Base-by-base conservation (phyloP, 2,329 filamentous ascomycete genomes). In the Nemania bipapillata region DNA sequence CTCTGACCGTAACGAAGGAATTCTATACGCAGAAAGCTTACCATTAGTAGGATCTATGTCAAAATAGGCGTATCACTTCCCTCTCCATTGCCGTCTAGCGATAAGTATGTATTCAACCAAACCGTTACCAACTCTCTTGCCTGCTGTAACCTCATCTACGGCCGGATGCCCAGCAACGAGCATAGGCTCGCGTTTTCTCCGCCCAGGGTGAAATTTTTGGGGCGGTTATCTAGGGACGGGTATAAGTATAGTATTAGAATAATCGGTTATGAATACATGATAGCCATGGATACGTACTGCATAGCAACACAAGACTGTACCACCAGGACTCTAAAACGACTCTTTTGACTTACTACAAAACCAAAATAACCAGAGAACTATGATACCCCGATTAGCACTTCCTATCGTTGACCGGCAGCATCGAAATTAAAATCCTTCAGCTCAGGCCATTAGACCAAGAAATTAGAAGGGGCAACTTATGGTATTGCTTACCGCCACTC, bases 311-410 rank as follows among this genome's bases (percentile, higher is more conserved):
- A 74, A 22, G 70, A 59, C 59, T 64, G 71, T 11, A 75, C 61
- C 72, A 76, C 73, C 74, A 22, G 3, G 5, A 20, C 47, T 24
- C 61, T 53, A 59, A n/a, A 20, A 12, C 24, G 24, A 20, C 20
- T 5, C 24, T 20, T 15, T 58, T 28, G n/a, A 74, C 73, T 61
- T 63, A 75, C 72, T 59, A 32, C 74, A 75, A 47, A 72, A 57
- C 72, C 72, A 75, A 53, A 76, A 74, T 0, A 62, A 57, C 72
- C 72, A 75, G 15, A 75, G 68, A n/a, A 76, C 70, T 59, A 59
- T 58, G 28, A 69, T 63, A 22, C 49, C n/a, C 53, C 1, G 63
- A 5, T 30, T 7, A 53, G 45, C 26, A 42, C 0, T 24, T 26
- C 24, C 9, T 7, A 3, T 63, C 42, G 30, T 28, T n/a, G 49